These are phyloP conservation scores for Leccinum imitatum DNA, from an alignment of 768 basidiomycete genomes.

Conservation along the genomic window DNA sequence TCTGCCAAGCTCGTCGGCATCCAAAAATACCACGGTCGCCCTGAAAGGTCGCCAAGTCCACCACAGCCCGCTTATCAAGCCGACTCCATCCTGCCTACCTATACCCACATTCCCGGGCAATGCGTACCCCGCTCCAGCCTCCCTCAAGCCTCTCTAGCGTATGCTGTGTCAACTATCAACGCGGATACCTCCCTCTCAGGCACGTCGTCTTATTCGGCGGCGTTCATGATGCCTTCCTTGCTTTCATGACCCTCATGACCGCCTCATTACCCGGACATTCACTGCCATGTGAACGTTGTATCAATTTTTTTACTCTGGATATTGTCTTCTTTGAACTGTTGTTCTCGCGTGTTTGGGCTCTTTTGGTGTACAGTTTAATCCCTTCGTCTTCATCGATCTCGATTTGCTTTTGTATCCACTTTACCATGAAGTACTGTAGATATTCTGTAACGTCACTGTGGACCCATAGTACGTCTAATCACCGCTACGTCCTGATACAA, in stretches of 20 bases:
- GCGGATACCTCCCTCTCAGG: slow-evolving; percentile 23
- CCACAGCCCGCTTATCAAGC: slow-evolving; percentile 28
- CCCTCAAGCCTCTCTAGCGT: slow-evolving; percentile 42
- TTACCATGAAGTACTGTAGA: slow-evolving; percentile 32
- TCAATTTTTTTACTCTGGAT: slow-evolving; percentile 25
- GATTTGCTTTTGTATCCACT: slow-evolving; percentile 22
- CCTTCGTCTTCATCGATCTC: slow-evolving; percentile 22
- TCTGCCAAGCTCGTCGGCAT: slow-evolving; percentile 60
- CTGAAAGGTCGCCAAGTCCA: slow-evolving; percentile 30
- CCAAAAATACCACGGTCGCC: slow-evolving; percentile 38
- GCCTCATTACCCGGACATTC: slow-evolving; percentile 21
- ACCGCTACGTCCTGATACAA: slow-evolving; percentile 38
- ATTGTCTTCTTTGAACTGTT: slow-evolving; percentile 30
- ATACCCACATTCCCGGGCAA: slow-evolving; percentile 34
- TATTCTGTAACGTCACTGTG: slow-evolving; percentile 30
- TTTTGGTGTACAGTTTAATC: slow-evolving; percentile 11
- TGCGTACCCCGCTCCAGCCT: slow-evolving; percentile 36
- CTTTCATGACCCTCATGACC: slow-evolving; percentile 34
- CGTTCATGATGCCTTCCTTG: slow-evolving; percentile 34
- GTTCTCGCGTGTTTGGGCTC: slow-evolving; percentile 13
- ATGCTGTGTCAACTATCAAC: slow-evolving; percentile 41
- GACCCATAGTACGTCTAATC: slow-evolving; percentile 29
- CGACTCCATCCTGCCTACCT: slow-evolving; percentile 31
- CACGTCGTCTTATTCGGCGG: slow-evolving; percentile 28
- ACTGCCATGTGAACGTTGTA: slow-evolving; percentile 24